Evolutionary conservation across 1,139 yeast species (phyloP), one percentile per base, ranked within the genome.

Genomic region (Chernovozyma sophiae-reginae): DNA sequence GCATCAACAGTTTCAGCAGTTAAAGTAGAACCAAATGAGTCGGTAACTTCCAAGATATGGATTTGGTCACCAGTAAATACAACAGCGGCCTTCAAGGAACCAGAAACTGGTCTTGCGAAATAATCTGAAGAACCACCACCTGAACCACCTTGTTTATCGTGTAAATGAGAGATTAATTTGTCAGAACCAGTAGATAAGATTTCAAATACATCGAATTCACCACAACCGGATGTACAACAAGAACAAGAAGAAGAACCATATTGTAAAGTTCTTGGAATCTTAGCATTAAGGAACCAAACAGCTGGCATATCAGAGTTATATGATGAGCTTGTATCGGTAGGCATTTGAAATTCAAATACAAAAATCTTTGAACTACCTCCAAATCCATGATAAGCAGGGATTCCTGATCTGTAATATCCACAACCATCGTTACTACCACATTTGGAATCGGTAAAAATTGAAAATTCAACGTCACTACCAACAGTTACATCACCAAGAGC

Each of bases 111-210:
- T 74, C 98, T 86, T 19, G 63, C 56, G 59, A 92, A 86, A 75
- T 81, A 89, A 65, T 89, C 95, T 50, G 80, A 72, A 43, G 96
- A 73, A 56, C 96, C 96, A 61, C 95, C 95, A 56, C 95, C 96
- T 58, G 82, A 83, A 46, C 69, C 59, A 53, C 94, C 95, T 73
- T 89, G 96, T 54, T 86, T 87, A 55, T 77, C 79, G 68, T 92
- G 98, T 53, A 92, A 67, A 58, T 90, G 95, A 44, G 86, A 69
- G 53, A 86, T 83, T 60, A 90, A 70, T 56, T 80, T 79, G 56
- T 70, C 65, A 45, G 86, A 80, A 47, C 96, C 96, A 25, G 86
- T 52, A 30, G 67, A 59, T 56, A 86, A 74, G 50, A 86, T 77
- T 67, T 83, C 94, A 55, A 83, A 83, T 54, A 83, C 77, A 65